A percentile compares a stretch with the other conserved stretches of the same genome.
Conservation (phyloP, 192 early-diverging fungal species). For the Coemansia sp. region DNA sequence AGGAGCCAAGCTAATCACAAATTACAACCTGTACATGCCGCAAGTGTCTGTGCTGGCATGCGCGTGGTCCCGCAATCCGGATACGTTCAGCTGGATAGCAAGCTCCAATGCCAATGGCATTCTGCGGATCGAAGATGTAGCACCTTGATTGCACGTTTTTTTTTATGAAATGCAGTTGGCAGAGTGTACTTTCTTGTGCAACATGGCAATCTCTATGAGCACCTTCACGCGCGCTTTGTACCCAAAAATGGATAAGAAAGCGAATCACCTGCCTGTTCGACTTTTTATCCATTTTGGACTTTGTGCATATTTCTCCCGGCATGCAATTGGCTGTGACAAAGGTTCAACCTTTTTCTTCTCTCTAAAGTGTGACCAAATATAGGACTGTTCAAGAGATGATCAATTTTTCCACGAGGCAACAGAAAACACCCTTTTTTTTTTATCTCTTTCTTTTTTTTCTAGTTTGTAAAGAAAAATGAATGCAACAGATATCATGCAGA, state of each 20-base stretch:
- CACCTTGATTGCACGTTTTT: neutral
- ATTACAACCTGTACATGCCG: constrained; percentile 12
- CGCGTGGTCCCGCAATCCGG: constrained; percentile 40
- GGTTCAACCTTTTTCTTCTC: neutral
- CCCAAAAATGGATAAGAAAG: no score
- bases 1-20: neutral
- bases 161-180: neutral
- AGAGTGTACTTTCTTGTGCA: neutral
- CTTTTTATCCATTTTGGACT: no score
- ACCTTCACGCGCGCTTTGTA: no score
- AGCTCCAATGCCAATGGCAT: constrained; percentile 24
- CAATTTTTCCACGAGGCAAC: neutral
- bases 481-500: constrained; percentile 9
- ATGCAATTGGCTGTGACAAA: no score
- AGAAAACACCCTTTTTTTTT: neutral
- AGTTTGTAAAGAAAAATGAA: constrained; percentile 2
- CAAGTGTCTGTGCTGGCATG: constrained; percentile 24
- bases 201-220: no score
- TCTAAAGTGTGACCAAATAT: neutral
- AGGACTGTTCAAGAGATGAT: neutral
- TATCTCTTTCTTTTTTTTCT: neutral
- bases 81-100: constrained; percentile 31
- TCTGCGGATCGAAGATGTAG: constrained; percentile 30
- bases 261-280: no score
- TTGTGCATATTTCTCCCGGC: no score